These are phyloP conservation scores for Rhodotorula sp. DNA, from an alignment of 1,284 basidiomycete genomes.

Conservation along the genomic window DNA sequence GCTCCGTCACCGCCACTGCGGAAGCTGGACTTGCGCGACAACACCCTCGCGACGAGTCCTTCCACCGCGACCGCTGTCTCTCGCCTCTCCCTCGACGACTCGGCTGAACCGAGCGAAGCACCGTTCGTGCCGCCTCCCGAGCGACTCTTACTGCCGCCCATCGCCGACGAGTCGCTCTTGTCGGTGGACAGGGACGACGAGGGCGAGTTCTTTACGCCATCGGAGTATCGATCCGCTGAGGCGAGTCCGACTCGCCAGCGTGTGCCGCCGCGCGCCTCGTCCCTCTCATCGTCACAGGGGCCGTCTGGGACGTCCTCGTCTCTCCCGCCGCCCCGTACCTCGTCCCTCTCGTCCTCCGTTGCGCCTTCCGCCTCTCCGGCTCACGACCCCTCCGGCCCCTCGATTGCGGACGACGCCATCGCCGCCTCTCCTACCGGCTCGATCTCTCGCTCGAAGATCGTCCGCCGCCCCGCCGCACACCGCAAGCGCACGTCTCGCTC, in stretches of 20 bases:
- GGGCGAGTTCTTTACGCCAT: no score
- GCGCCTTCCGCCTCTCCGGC: background rate
- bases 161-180: background rate
- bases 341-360: conserved; percentile 3
- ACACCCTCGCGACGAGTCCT: no score
- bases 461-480: conserved; percentile 8
- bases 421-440: background rate
- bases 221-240: background rate
- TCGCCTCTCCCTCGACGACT: background rate
- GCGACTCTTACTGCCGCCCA: background rate
- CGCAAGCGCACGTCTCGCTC: conserved; percentile 29
- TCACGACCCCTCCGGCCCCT: background rate
- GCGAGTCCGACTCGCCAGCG: background rate
- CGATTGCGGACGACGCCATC: background rate
- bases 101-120: background rate
- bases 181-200: no score
- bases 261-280: background rate
- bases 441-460: conserved; percentile 16
- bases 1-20: background rate
- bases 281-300: background rate
- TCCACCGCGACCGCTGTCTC: background rate
- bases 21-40: background rate
- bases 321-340: background rate
- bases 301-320: background rate
- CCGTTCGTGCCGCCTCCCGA: background rate